Evolutionary conservation across 805 yeast genomes (phyloP), one percentile per base, ranked within the genome.

Genomic region (Lachancea sp.): DNA sequence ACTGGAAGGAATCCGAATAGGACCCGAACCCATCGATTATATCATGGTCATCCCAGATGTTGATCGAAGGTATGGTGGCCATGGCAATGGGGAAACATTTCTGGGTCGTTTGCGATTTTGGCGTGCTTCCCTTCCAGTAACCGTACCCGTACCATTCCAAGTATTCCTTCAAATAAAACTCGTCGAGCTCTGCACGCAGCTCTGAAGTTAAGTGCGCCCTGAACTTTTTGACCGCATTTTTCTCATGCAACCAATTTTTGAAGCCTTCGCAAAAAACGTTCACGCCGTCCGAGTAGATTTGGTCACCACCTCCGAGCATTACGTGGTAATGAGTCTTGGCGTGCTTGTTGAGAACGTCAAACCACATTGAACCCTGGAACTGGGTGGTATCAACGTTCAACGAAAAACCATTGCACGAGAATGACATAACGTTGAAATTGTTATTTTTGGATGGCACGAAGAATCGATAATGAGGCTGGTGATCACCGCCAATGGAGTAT

Each of bases 301-400:
- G 99, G 66, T 91, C 99, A 27, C 99, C 99, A 42, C 98, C 98
- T 25, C 98, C 98, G 25, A 93, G 70, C 95, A 91, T 90, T 3
- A 88, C 97, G 62, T 91, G 96, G 65, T 87, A 87, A 35, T 73
- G 77, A 33, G 76, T 77, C 33, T 72, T 69, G 15, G 69, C 62
- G 58, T 91, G 96, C 48, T 78, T 77, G 22, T 74, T 69, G 54
- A 90, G 56, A 2, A 91, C 95, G 59, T 93, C 97, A 33, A 69
- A 72, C 98, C 98, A 91, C 51, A 93, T 65, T 2, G 86, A 81
- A 8, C 90, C 86, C 48, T 80, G 78, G 66, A 80, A 93, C 4
- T 63, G 63, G 0, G 68, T 56, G 1, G 96, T 81, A 44, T 82
- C 84, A 0, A 86, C 82, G 3, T 74, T 75, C 41, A 85, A 60